Conservation (phyloP, 2,329 filamentous ascomycete genomes). For the Cladophialophora exuberans region DNA sequence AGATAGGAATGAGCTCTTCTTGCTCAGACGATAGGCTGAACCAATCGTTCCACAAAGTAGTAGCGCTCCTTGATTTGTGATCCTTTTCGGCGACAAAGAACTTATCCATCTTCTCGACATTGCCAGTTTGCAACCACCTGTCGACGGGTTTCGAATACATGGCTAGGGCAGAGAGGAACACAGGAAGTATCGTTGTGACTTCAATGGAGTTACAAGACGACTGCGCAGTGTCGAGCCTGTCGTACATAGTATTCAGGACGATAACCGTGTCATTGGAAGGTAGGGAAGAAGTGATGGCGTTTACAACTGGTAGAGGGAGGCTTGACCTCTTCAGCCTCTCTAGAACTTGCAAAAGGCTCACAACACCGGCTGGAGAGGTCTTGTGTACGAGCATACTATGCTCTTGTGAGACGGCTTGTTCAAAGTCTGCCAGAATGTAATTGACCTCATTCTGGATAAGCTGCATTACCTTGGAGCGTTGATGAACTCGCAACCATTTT, state of each 20-base stretch:
- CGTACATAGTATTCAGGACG: slow-evolving; percentile 17
- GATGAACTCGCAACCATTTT: slow-evolving; percentile 21
- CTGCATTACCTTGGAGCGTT: slow-evolving; percentile 19
- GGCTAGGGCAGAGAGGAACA: slow-evolving; percentile 20
- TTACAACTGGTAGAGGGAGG: slow-evolving; percentile 7
- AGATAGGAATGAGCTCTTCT: slow-evolving; percentile 14
- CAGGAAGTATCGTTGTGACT: slow-evolving; percentile 14
- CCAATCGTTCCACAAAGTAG: slow-evolving; percentile 29
- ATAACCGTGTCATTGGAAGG: slow-evolving; percentile 11
- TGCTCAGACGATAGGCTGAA: slow-evolving; percentile 15
- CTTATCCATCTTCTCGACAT: neutral
- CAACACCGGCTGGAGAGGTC: slow-evolving; percentile 11
- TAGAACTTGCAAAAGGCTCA: slow-evolving; percentile 22
- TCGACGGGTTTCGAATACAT: slow-evolving; percentile 24
- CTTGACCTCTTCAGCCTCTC: slow-evolving; percentile 6
- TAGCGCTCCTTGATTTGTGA: slow-evolving; percentile 1
- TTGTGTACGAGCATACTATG: slow-evolving; percentile 16
- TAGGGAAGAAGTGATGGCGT: slow-evolving; percentile 5
- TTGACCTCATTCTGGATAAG: slow-evolving; percentile 19
- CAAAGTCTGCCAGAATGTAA: slow-evolving; percentile 13
- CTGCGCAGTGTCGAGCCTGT: slow-evolving; percentile 16
- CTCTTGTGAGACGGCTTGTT: slow-evolving; percentile 11
- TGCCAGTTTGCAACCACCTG: slow-evolving; percentile 22
- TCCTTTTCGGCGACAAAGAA: slow-evolving; percentile 23
- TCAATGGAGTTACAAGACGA: slow-evolving; percentile 10